Evolutionary conservation across 768 basidiomycete genomes (phyloP), one percentile per base, ranked within the genome.

Genomic region (Pluteus cervinus): DNA sequence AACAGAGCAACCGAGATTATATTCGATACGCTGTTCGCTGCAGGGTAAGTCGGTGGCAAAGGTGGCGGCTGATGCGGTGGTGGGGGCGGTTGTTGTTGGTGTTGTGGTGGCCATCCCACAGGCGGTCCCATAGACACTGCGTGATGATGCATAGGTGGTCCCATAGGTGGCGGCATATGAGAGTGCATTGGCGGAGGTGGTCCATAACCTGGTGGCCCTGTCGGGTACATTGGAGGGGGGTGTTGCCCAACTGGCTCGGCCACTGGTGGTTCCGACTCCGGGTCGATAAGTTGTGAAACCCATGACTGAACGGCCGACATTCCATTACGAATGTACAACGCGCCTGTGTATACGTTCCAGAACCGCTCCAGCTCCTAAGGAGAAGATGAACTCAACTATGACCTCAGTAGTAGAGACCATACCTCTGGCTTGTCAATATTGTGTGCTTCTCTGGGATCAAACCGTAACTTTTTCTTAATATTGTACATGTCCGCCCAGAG

Each of bases 281-380:
- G 78, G 45, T 69, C 70, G 34, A 83, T 61, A 18, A 82, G 62
- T 36, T 61, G 62, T 33, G 71, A 71, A 22, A 83, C 69, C 81
- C 81, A 86, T 16, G 56, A 48, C 49, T 76, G 66, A 33, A 83
- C 63, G 5, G 54, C 50, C 4, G 49, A 29, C 24, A 73, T 50
- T 15, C 81, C 82, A 37, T 65, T 70, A 35, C 74, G 71, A n/a
- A 70, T 61, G 52, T 73, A 79, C 9, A 81, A 55, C n/a, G 79
- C 83, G 7, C 80, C 83, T 9, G 84, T 61, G 44, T 82, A 84
- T 14, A 73, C 71, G 47, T 72, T 49, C 44, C 81, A 81, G 33
- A 79, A 69, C 29, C 55, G 58, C 18, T 63, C 63, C 37, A 74
- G 69, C 55, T 79, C 79, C 81, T 12, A 22, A 23, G 36, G 39